These are phyloP conservation scores for Malassezia caprae DNA, from an alignment of 1,284 basidiomycete genomes.

Conservation along the genomic window DNA sequence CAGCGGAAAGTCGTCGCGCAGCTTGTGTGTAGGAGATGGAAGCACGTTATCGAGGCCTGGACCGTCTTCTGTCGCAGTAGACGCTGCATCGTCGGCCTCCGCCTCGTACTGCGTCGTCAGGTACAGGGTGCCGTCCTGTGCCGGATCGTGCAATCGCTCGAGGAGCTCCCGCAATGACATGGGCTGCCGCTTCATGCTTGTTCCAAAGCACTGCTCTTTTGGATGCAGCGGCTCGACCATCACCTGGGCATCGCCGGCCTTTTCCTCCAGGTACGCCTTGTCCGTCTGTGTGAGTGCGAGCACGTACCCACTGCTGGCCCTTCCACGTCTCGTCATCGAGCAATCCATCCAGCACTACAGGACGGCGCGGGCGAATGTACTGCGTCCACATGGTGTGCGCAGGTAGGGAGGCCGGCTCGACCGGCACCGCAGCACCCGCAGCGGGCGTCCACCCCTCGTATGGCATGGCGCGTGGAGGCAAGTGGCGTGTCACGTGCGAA, in stretches of 20 bases:
- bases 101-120: constrained; percentile 42
- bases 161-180: constrained; percentile 30
- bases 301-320: constrained; percentile 30
- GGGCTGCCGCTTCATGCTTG: constrained; percentile 23
- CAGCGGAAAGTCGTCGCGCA: constrained; percentile 38
- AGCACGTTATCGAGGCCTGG: constrained; percentile 34
- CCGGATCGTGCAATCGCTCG: constrained; percentile 25
- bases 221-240: constrained; percentile 44
- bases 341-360: constrained; percentile 35
- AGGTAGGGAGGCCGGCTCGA: constrained; percentile 16
- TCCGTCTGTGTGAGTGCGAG: constrained; percentile 20
- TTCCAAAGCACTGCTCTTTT: constrained; percentile 31
- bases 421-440: background rate
- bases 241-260: constrained; percentile 31
- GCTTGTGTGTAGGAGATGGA: constrained; percentile 34
- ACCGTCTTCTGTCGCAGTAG: constrained; percentile 12
- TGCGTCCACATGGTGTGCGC: constrained; percentile 30
- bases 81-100: constrained; percentile 12
- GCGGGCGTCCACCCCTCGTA: constrained; percentile 15
- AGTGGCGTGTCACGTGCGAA: background rate
- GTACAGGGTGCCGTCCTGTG: constrained; percentile 32
- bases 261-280: constrained; percentile 23
- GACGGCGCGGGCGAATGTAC: constrained; percentile 32
- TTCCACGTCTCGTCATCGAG: constrained; percentile 29
- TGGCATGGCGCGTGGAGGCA: background rate